These are phyloP conservation scores for Aureobasidium sp. DNA, from an alignment of 2,329 filamentous ascomycete genomes.

Conservation along the genomic window DNA sequence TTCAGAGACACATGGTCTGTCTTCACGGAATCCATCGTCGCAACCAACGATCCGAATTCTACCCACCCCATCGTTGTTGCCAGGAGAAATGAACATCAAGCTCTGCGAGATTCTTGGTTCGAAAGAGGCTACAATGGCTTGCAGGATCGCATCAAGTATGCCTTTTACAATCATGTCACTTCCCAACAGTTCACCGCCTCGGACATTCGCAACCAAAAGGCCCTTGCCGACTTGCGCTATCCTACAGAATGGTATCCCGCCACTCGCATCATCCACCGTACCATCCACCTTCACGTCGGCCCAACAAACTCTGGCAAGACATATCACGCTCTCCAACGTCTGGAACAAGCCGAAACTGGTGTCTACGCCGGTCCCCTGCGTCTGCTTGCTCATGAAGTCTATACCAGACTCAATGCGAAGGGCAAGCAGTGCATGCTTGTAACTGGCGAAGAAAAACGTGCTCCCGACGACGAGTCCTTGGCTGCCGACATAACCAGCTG, in stretches of 20 bases:
- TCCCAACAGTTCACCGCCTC: slow-evolving; percentile 49
- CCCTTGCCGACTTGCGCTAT: slow-evolving; percentile 73
- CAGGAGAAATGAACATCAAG: neutral
- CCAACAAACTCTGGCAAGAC: slow-evolving; percentile 98
- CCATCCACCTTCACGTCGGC: slow-evolving; percentile 85
- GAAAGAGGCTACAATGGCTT: slow-evolving; percentile 21
- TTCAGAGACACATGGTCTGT: slow-evolving; percentile 23
- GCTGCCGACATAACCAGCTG: slow-evolving; percentile 61
- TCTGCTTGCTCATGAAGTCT: slow-evolving; percentile 90
- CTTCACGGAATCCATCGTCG: slow-evolving; percentile 16
- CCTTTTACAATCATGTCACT: slow-evolving; percentile 59
- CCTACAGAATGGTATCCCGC: slow-evolving; percentile 88
- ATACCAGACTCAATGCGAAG: slow-evolving; percentile 71
- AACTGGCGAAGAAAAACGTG: slow-evolving; percentile 81
- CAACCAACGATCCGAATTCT: neutral
- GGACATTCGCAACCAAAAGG: slow-evolving; percentile 51
- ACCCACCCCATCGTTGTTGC: neutral
- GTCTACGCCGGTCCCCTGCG: slow-evolving; percentile 88
- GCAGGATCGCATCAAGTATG: slow-evolving; percentile 46
- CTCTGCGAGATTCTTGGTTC: slow-evolving; percentile 5
- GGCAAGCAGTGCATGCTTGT: slow-evolving; percentile 70
- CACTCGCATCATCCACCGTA: slow-evolving; percentile 71
- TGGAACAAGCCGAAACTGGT: slow-evolving; percentile 67
- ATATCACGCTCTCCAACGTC: slow-evolving; percentile 78
- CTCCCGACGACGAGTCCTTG: slow-evolving; percentile 41